These are phyloP conservation scores for Cladophialophora exuberans DNA, from an alignment of 2,329 filamentous ascomycete genomes.

Conservation along the genomic window DNA sequence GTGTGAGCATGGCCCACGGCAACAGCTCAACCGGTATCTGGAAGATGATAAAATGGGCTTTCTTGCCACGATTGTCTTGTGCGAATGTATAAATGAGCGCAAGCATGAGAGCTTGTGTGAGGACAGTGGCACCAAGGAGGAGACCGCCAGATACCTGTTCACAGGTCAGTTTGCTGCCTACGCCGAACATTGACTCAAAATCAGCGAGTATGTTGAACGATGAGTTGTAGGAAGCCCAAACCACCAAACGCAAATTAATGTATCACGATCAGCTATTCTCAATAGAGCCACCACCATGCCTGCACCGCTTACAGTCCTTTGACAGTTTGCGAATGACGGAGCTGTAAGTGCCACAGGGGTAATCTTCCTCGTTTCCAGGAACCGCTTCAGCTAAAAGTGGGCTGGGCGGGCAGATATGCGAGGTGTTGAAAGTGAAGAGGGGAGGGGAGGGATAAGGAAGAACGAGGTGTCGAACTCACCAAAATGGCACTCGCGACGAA, in stretches of 20 bases:
- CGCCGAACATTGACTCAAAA: background rate
- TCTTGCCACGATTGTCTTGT: slow-evolving; percentile 79
- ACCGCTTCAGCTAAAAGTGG: slow-evolving; percentile 71
- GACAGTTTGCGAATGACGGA: slow-evolving; percentile 69
- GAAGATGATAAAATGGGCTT: slow-evolving; percentile 78
- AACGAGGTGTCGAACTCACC: slow-evolving; percentile 63
- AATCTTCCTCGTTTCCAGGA: slow-evolving; percentile 83
- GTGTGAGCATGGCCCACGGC: slow-evolving; percentile 76
- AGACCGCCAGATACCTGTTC: slow-evolving; percentile 48
- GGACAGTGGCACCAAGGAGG: slow-evolving; percentile 38
- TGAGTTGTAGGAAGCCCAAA: slow-evolving; percentile 68
- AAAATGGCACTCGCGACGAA: slow-evolving; percentile 73
- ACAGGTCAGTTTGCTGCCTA: slow-evolving; percentile 30
- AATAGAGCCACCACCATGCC: slow-evolving; percentile 77
- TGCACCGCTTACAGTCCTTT: slow-evolving; percentile 66
- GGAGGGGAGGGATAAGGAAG: slow-evolving; percentile 31
- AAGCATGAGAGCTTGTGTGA: slow-evolving; percentile 67
- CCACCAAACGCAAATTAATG: slow-evolving; percentile 63
- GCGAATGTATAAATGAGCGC: slow-evolving; percentile 82
- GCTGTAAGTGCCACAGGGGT: slow-evolving; percentile 66
- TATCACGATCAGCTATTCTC: slow-evolving; percentile 63
- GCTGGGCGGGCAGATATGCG: slow-evolving; percentile 81
- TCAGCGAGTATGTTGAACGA: slow-evolving; percentile 10
- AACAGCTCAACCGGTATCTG: slow-evolving; percentile 80
- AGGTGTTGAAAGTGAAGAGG: slow-evolving; percentile 50